phyloP scores from a whole-genome alignment of 306 rosid genomes.

The Fragaria iinumae region DNA sequence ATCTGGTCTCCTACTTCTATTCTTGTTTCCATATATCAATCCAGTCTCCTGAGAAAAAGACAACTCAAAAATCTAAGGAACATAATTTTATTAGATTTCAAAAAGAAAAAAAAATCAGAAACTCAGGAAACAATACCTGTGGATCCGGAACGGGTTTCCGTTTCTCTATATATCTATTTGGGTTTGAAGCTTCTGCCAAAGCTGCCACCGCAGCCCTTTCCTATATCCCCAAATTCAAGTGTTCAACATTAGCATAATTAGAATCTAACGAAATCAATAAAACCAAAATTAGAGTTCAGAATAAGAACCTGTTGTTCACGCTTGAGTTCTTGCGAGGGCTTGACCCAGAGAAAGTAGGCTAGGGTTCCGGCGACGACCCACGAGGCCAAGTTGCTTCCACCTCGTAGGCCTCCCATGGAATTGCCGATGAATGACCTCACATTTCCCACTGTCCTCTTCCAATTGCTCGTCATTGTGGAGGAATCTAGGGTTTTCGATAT shows the following conservation, averaged over 20 bases:
- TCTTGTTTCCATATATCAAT: conserved; percentile 73
- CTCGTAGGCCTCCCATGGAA: conserved; percentile 82
- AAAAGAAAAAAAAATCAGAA: background rate
- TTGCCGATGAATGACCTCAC: conserved; percentile 68
- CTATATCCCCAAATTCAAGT: conserved; percentile 19
- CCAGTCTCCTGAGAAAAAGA: conserved; percentile 55
- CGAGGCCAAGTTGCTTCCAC: conserved; percentile 75
- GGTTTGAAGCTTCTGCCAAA: conserved; percentile 57
- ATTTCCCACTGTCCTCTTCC: conserved; percentile 79
- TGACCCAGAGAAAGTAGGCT: conserved; percentile 92
- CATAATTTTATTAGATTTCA: background rate
- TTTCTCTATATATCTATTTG: conserved; percentile 64
- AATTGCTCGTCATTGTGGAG: conserved; percentile 48
- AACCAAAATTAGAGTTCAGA: background rate
- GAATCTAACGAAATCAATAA: background rate
- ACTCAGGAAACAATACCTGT: conserved; percentile 40
- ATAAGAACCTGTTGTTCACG: conserved; percentile 62
- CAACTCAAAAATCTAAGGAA: background rate
- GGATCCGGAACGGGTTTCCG: conserved; percentile 89
- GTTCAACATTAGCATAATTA: background rate
- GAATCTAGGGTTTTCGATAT: background rate
- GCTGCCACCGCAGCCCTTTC: conserved; percentile 73
- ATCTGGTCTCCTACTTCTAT: conserved; percentile 33
- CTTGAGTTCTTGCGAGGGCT: conserved; percentile 82
- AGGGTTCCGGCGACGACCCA: conserved; percentile 96